phyloP scores from a whole-genome alignment of 1,139 yeast genomes.

The Protomyces gravidus region DNA sequence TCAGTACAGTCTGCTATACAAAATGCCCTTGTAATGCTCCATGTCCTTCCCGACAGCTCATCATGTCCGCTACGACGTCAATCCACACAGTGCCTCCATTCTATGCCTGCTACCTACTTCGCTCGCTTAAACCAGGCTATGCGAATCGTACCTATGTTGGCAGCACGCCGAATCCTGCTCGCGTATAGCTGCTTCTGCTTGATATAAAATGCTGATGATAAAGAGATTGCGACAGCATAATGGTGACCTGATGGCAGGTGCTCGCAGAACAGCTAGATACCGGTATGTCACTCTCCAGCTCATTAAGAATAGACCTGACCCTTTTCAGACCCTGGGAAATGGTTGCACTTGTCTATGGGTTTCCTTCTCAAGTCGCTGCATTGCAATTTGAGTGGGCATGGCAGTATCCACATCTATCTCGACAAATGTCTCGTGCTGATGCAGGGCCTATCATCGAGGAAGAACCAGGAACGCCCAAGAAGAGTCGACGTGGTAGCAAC shows the following conservation, averaged over 20 bases:
- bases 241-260: slow-evolving; percentile 66
- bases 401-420: slow-evolving; percentile 29
- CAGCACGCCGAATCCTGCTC: slow-evolving; percentile 67
- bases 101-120: slow-evolving; percentile 65
- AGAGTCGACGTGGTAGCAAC: neutral
- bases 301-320: neutral
- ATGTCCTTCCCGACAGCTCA: neutral
- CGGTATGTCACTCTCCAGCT: neutral
- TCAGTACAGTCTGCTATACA: too few species aligned
- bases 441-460: neutral
- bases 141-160: slow-evolving; percentile 61
- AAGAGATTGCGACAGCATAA: slow-evolving; percentile 67
- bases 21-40: too few species aligned
- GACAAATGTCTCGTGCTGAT: slow-evolving; percentile 23
- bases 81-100: slow-evolving; percentile 42
- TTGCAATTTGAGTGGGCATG: slow-evolving; percentile 50
- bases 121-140: slow-evolving; percentile 51
- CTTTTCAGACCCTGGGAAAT: slow-evolving; percentile 71
- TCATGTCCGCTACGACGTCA: neutral
- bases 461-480: neutral
- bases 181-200: slow-evolving; percentile 38
- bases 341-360: slow-evolving; percentile 60
- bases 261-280: slow-evolving; percentile 50
- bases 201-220: neutral
- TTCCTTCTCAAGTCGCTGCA: slow-evolving; percentile 67